phyloP scores from a whole-genome alignment of 192 early-diverging fungal genomes.

The Gonapodya sp. region DNA sequence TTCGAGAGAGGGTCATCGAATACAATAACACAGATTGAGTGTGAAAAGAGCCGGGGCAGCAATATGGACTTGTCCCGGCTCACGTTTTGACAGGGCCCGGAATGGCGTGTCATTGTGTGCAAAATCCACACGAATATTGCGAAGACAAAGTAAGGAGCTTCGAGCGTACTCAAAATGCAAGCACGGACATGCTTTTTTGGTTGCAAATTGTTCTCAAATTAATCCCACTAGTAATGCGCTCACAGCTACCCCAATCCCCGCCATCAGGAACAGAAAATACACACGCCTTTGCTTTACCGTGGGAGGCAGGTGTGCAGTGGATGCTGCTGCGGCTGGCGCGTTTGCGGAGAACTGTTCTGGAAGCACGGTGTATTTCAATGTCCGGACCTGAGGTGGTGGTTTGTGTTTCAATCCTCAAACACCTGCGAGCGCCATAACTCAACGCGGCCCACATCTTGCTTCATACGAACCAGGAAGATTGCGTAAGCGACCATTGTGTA shows the following conservation, averaged over 20 bases:
- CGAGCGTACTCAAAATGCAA: too few relatives aligned
- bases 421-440: too few relatives aligned
- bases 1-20: too few relatives aligned
- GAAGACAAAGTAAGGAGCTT: too few relatives aligned
- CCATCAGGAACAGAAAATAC: conserved; percentile 79
- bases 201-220: not conserved
- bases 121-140: too few relatives aligned
- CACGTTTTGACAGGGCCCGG: too few relatives aligned
- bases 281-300: conserved; percentile 61
- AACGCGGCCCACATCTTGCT: too few relatives aligned
- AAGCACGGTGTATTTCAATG: conserved; percentile 35
- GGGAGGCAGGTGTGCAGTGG: not conserved
- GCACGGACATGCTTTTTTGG: too few relatives aligned
- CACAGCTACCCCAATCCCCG: conserved; percentile 19
- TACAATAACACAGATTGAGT: too few relatives aligned
- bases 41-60: too few relatives aligned
- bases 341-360: conserved; percentile 21
- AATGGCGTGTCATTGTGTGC: too few relatives aligned
- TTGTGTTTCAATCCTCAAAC: not conserved
- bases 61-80: too few relatives aligned
- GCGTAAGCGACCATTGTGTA: conserved; percentile 70
- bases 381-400: conserved; percentile 23
- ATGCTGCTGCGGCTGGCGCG: conserved; percentile 22
- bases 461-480: conserved; percentile 82
- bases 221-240: not conserved